Conservation (phyloP, 306 rosid species). For the Begonia fuchsioides region DNA sequence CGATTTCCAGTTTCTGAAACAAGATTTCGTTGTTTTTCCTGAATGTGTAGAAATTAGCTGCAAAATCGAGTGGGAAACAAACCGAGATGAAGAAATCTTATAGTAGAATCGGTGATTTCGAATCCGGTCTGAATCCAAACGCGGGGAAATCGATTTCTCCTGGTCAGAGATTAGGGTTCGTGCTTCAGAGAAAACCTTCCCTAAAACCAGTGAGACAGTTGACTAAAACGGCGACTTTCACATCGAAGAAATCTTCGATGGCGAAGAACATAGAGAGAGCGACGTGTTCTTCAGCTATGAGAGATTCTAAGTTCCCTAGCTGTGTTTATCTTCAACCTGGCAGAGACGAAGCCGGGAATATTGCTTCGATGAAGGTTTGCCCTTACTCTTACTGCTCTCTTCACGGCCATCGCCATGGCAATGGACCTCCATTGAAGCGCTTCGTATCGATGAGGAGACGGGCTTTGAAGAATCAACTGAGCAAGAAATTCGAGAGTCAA, state of each 20-base stretch:
- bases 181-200: constrained; percentile 34
- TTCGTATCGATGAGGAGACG: constrained; percentile 62
- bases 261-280: constrained; percentile 23
- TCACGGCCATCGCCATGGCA: constrained; percentile 53
- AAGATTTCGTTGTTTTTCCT: not conserved
- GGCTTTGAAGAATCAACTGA: constrained; percentile 30
- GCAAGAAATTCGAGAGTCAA: constrained; percentile 20
- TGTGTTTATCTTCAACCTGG: constrained; percentile 20
- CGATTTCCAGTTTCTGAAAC: constrained; percentile 2
- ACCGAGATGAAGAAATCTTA: constrained; percentile 4
- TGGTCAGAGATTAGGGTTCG: constrained; percentile 25
- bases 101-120: constrained; percentile 17
- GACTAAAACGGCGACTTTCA: constrained; percentile 25
- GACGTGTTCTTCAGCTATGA: constrained; percentile 69
- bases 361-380: constrained; percentile 33
- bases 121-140: constrained; percentile 15
- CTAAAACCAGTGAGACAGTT: constrained; percentile 44
- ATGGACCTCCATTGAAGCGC: constrained; percentile 48
- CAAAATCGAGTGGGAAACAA: too few relatives aligned
- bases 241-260: constrained; percentile 23
- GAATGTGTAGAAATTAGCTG: too few relatives aligned
- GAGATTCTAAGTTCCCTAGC: constrained; percentile 48
- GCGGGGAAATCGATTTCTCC: constrained; percentile 11
- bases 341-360: constrained; percentile 22
- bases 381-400: constrained; percentile 71